Percentiles rank a stretch among this genome's conserved stretches.
These are phyloP conservation scores for Coelastrella sp. DNA, from an alignment of 139 green algal species.

Conservation along the genomic window DNA sequence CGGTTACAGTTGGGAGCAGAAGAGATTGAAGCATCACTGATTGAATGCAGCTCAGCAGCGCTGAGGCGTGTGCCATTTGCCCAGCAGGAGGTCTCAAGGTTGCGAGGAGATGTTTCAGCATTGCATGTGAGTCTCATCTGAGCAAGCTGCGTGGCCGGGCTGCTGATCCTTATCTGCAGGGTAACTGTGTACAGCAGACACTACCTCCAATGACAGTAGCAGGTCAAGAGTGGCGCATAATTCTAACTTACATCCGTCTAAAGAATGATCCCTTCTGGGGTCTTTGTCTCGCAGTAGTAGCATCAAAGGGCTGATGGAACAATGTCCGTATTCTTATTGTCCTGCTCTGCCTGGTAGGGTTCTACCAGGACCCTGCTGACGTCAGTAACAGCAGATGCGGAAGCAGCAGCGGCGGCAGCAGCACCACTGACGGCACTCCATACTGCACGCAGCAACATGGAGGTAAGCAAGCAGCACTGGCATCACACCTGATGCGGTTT, in stretches of 20 bases:
- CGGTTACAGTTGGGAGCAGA: constrained; percentile 71
- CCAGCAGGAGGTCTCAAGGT: constrained; percentile 79
- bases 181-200: no score
- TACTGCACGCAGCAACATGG: constrained; percentile 35
- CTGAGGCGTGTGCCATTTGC: constrained; percentile 87
- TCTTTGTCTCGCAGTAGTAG: no score
- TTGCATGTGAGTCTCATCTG: constrained; percentile 48
- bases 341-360: not conserved
- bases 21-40: constrained; percentile 15
- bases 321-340: not conserved
- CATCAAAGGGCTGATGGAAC: no score
- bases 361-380: not conserved
- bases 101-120: constrained; percentile 66
- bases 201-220: no score
- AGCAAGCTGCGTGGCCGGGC: not conserved
- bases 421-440: constrained; percentile 35
- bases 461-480: constrained; percentile 3
- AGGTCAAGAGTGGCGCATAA: no score
- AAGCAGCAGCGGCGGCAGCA: constrained; percentile 5
- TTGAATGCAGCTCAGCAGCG: constrained; percentile 66
- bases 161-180: not conserved
- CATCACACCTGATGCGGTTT: not conserved
- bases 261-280: no score
- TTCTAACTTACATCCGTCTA: no score
- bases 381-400: constrained; percentile 35